Percentiles rank a stretch among this genome's conserved stretches.
These are phyloP conservation scores for Epithemia pelagica DNA, from an alignment of 108 stramenopile species.

Conservation along the genomic window DNA sequence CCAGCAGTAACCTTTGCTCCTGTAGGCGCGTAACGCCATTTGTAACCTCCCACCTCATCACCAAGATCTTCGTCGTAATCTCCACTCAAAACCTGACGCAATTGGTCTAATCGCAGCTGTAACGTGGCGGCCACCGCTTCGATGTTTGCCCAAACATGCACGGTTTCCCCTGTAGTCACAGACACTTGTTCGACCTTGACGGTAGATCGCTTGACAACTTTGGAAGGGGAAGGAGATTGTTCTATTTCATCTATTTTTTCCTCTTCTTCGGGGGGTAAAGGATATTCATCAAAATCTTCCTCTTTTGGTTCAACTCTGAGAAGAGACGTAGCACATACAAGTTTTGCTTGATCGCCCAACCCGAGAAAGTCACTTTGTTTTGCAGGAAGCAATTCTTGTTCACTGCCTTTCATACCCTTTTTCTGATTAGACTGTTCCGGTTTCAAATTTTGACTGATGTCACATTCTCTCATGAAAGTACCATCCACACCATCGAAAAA, in stretches of 20 bases:
- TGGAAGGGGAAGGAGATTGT: constrained; percentile 28
- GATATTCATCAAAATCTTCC: constrained; percentile 68
- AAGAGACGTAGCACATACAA: constrained; percentile 51
- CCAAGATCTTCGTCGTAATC: constrained; percentile 75
- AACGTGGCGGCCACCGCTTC: constrained; percentile 75
- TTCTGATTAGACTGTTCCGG: background rate
- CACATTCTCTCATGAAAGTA: constrained; percentile 11
- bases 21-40: constrained; percentile 71
- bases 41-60: constrained; percentile 80
- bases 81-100: constrained; percentile 56
- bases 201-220: constrained; percentile 53
- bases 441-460: constrained; percentile 8
- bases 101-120: constrained; percentile 60
- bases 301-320: constrained; percentile 40
- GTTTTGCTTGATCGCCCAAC: constrained; percentile 55
- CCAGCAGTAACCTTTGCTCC: constrained; percentile 75
- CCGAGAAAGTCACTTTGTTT: constrained; percentile 68
- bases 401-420: constrained; percentile 16
- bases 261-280: constrained; percentile 50
- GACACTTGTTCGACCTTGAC: constrained; percentile 79
- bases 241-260: constrained; percentile 21
- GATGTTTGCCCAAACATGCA: constrained; percentile 76
- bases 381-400: constrained; percentile 39
- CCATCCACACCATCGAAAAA: constrained; percentile 78
- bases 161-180: constrained; percentile 46